Conservation (phyloP, 1,284 basidiomycete genomes). For the Singerocomus inundabilis region DNA sequence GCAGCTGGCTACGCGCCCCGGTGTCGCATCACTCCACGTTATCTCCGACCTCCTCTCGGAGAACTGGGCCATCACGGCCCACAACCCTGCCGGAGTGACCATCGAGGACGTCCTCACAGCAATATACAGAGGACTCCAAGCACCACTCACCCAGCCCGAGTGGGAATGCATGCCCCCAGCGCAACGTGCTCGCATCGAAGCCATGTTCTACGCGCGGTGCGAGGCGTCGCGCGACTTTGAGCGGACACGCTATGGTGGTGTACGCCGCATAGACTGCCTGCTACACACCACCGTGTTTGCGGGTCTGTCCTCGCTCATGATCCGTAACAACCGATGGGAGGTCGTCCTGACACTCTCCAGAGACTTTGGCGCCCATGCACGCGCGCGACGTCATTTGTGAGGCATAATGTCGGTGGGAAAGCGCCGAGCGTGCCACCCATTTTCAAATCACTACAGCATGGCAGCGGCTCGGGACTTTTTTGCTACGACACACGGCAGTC, state of each 20-base stretch:
- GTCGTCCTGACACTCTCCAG: constrained; percentile 44
- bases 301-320: constrained; percentile 44
- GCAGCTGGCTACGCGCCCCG: constrained; percentile 43
- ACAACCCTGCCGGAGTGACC: constrained; percentile 44
- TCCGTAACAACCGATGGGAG: constrained; percentile 37
- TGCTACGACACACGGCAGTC: constrained; percentile 2
- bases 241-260: constrained; percentile 37
- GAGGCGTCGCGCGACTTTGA: constrained; percentile 33
- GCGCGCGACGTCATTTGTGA: not conserved
- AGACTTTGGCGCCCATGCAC: constrained; percentile 17
- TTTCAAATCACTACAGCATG: constrained; percentile 7
- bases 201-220: constrained; percentile 44
- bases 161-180: constrained; percentile 42
- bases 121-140: constrained; percentile 40
- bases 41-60: constrained; percentile 45
- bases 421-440: not conserved
- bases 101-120: constrained; percentile 46
- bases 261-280: constrained; percentile 48
- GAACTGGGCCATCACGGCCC: constrained; percentile 36
- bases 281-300: constrained; percentile 47
- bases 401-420: not conserved
- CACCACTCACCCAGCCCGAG: constrained; percentile 39
- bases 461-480: not conserved
- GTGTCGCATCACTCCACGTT: constrained; percentile 38
- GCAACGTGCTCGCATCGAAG: constrained; percentile 41